Base-by-base conservation (phyloP, 805 yeast genomes). In the Monosporozyma servazzii region DNA sequence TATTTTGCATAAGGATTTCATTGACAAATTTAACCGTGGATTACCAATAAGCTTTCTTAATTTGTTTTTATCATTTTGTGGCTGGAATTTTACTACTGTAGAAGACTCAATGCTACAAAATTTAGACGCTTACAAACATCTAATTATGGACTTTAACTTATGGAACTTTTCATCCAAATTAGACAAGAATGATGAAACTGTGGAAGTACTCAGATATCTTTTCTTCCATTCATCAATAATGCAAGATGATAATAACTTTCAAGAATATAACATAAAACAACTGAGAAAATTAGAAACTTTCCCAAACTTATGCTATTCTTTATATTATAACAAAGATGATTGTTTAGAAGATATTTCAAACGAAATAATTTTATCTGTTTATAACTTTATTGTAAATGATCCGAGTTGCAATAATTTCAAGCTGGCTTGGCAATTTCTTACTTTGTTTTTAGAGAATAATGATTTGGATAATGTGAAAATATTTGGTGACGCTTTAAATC, bases 81-180 rank as follows among this genome's bases (percentile, higher is more conserved):
- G 93, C 0, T 82, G 79, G 63, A 72, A 80, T 55, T 71, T 70
- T 36, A 52, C 59, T 1, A 68, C 76, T 36, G 80, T 85, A 0
- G 66, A 70, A 33, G 79, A 80, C 7, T 82, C 91, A 0, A 62
- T 82, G 2, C 70, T 88, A 1, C 67, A 71, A 7, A 81, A 85
- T 56, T 72, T 77, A 0, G 53, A 67, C 2, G 84, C 84, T 0
- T 88, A 84, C 60, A 73, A 78, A 36, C 66, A 72, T 1, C 62
- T 88, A 44, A 72, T 86, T 39, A 72, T 81, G 18, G 89, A 87
- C 54, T 74, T 84, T 54, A 84, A 80, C 50, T 69, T 79, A 20
- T 83, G 87, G 79, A 71, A 72, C 51, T 21, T 5, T 33, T 15
- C 23, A 11, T 10, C 9, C 13, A 13, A 15, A 13, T 11, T 20